Evolutionary conservation across 768 basidiomycete genomes (phyloP), one percentile per base, ranked within the genome.

Genomic region (Russula foetens): DNA sequence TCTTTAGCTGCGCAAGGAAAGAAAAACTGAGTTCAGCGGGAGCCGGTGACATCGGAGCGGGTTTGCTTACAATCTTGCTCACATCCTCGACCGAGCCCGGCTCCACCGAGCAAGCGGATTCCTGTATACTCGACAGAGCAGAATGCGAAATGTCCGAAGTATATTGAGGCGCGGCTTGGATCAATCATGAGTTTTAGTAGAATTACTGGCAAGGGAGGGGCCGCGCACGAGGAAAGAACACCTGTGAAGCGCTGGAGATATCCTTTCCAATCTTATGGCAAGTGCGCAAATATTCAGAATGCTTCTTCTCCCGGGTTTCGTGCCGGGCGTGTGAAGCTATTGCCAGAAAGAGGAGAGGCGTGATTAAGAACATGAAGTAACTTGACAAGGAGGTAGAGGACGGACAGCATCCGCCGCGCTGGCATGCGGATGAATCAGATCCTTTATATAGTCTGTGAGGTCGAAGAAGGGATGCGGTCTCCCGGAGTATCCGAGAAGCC

Each of bases 81-180:
- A 66, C 41, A 26, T 64, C 59, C 41, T 51, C 35, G 9, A 12
- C 35, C 14, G 35, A 35, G 35, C 35, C 35, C 2, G 35, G 35
- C 9, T 35, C 35, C 11, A 35, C 35, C 9, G 35, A 35, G 35
- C 35, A 35, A 21, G 55, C 39, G n/a, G 67, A 58, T 1, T 11
- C 23, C 31, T n/a, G 4, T 6, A 41, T 6, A 6, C 49, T 38
- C 1, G 66, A 59, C 7, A 7, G 5, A 17, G 43, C 11, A 31
- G 50, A 43, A 29, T 67, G 66, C 4, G 28, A 19, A 12, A 41
- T 62, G 31, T 67, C 63, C 7, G 31, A 28, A 0, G 14, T 7
- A n/a, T 64, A 66, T 11, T 53, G 17, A n/a, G 50, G 1, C 9
- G 59, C 24, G 19, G 17, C 65, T 66, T 55, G 29, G 26, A 38